Conservation (phyloP, 202 grass and related monocot genomes). For the Schoenoplectus tabernaemontani region DNA sequence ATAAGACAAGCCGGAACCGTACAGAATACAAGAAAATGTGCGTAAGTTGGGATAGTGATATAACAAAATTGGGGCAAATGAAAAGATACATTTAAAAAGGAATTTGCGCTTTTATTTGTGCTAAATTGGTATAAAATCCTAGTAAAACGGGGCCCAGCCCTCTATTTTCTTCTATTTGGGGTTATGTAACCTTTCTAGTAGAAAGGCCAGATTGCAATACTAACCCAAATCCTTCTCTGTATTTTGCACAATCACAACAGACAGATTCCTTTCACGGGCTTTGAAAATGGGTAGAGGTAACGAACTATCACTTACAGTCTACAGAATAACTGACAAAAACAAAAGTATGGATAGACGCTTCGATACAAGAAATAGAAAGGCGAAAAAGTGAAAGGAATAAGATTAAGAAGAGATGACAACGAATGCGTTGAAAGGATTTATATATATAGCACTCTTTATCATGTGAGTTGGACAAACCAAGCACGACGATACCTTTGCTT, state of each 20-base stretch:
- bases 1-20: background rate
- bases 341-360: background rate
- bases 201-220: too few relatives aligned
- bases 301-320: background rate
- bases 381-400: background rate
- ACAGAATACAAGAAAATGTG: background rate
- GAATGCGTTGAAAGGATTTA: background rate
- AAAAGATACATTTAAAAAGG: background rate
- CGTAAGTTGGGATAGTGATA: background rate
- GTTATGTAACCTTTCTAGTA: too few relatives aligned
- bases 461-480: background rate
- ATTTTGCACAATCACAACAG: background rate
- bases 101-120: background rate
- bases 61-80: background rate
- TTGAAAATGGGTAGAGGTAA: background rate
- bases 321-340: background rate
- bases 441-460: background rate
- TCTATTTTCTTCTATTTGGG: background rate
- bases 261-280: too few relatives aligned
- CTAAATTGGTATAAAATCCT: background rate
- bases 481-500: background rate
- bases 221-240: background rate
- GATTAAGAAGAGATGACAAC: background rate
- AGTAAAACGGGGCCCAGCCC: background rate
- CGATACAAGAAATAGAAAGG: background rate